Evolutionary conservation across 1,284 basidiomycete species (phyloP), one percentile per base, ranked within the genome.

Genomic region (Phellopilus nigrolimitatus): DNA sequence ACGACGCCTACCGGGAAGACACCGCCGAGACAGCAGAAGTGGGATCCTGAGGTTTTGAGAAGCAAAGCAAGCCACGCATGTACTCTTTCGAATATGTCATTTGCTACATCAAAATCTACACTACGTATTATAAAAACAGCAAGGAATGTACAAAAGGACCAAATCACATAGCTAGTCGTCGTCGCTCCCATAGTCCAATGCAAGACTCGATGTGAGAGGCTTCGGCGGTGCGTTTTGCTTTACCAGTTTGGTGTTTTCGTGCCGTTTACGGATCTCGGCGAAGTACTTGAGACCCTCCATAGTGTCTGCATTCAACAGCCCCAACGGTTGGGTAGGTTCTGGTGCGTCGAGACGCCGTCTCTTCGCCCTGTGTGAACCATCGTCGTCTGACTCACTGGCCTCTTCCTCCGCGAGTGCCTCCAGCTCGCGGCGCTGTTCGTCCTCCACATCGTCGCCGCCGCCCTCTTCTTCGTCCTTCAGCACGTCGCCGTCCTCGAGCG

Each of bases 261-360:
- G 75, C 53, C 78, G 73, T 65, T 79, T 77, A 55, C 84, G 76
- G 57, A 92, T 84, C 66, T 91, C 83, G 4, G 88, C 80, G 62
- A 94, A 92, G 62, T 91, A 93, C 64, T 83, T 87, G 50, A 95
- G 71, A 49, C 91, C 88, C 59, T 94, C 89, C 24, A 95, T 64
- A 3, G 91, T 86, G 60, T 94, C 91, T 3, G 80, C 74, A 53
- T 73, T 89, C 27, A 95, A 71, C 24, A 95, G 66, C 0, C 89
- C 84, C 38, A 58, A 65, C 1, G 59, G 54, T 30, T 64, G 57
- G 49, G 61, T 51, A 47, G 61, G 59, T 33, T 60, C 59, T 12
- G 61, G 51, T 17, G 61, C 59, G 13, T 61, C 60, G 8, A 57
- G 54, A 19, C 60, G 53, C 42, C 58, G 54, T 13, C 60, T 56